phyloP scores from a whole-genome alignment of 805 yeast genomes.

The Clavispora asparagi region DNA sequence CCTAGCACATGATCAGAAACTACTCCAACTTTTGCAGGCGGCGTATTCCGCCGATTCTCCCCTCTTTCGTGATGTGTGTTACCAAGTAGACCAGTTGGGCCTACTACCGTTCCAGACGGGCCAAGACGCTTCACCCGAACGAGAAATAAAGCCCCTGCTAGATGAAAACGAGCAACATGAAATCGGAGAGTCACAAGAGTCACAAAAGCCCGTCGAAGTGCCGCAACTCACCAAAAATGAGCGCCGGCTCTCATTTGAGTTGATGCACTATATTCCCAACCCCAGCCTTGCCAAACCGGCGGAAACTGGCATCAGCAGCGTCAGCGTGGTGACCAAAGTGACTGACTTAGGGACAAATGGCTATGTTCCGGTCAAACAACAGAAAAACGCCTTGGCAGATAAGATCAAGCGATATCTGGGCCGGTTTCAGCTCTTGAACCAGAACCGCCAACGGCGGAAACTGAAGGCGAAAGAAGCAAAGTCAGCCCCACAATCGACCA shows the following conservation, averaged over 20 bases:
- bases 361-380: conserved; percentile 8
- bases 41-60: conserved; percentile 1
- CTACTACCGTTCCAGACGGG: conserved; percentile 3
- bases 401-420: conserved; percentile 12
- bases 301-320: conserved; percentile 23
- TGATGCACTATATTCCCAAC: conserved; percentile 16
- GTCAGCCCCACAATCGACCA: no score
- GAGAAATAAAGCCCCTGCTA: neutral
- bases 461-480: neutral
- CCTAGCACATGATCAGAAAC: conserved; percentile 2
- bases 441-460: neutral
- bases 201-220: conserved; percentile 7
- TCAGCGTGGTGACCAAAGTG: conserved; percentile 28
- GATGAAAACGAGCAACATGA: neutral
- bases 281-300: conserved; percentile 26
- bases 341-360: conserved; percentile 11
- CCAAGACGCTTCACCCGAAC: neutral
- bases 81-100: conserved; percentile 5
- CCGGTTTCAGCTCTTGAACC: conserved; percentile 10
- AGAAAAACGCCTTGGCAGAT: conserved; percentile 2
- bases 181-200: no score
- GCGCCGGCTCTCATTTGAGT: conserved; percentile 24
- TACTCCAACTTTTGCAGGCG: neutral
- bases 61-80: conserved; percentile 8
- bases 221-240: conserved; percentile 15